Conservation (phyloP, 140 eudicot genomes). For the Oenanthe javanica region DNA sequence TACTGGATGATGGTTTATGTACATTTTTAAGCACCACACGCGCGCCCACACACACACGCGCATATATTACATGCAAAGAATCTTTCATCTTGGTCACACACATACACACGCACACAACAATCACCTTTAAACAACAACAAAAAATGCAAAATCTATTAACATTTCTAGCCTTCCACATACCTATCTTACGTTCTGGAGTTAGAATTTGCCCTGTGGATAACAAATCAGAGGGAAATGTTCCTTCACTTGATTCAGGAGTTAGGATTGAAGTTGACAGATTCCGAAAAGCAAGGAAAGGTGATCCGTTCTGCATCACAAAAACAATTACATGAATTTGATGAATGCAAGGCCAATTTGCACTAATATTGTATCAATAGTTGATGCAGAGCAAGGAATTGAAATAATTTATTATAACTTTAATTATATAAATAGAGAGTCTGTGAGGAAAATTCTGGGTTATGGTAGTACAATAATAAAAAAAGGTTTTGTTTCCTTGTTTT, state of each 20-base stretch:
- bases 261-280: slow-evolving; percentile 39
- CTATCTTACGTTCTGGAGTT: slow-evolving; percentile 55
- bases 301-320: slow-evolving; percentile 27
- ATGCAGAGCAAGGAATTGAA: not conserved
- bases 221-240: slow-evolving; percentile 53
- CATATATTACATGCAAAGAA: not conserved
- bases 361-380: not conserved
- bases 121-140: not conserved
- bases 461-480: no score
- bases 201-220: slow-evolving; percentile 36
- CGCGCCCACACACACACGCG: no score
- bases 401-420: no score
- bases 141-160: not conserved
- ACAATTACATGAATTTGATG: not conserved
- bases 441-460: no score
- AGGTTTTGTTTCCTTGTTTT: no score
- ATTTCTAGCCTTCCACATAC: slow-evolving; percentile 26
- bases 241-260: slow-evolving; percentile 52
- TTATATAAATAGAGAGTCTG: no score
- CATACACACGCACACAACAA: not conserved
- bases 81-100: not conserved
- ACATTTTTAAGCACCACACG: not conserved
- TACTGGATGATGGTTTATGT: not conserved
- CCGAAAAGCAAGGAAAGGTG: slow-evolving; percentile 28
- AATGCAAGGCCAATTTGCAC: not conserved